Percentiles rank a stretch among this genome's conserved stretches.
phyloP scores from a whole-genome alignment of 1,139 yeast genomes.

The Kurtzmaniella natalensis region DNA sequence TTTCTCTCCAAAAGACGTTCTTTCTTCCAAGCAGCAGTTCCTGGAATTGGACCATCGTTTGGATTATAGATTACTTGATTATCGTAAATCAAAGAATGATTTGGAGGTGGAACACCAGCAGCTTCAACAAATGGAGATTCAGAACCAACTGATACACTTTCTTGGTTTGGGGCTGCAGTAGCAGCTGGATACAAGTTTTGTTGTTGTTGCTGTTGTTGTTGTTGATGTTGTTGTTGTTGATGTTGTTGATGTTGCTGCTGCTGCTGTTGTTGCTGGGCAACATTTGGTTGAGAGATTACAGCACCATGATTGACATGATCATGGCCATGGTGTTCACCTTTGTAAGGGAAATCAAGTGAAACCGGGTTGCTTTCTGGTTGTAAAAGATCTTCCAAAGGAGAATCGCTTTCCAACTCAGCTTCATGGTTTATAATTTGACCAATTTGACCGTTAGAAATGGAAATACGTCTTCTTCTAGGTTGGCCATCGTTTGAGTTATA shows the following conservation, averaged over 20 bases:
- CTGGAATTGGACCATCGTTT: conserved; percentile 65
- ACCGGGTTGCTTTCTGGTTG: conserved; percentile 1
- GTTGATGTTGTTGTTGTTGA: conserved; percentile 9
- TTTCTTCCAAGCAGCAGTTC: conserved; percentile 76
- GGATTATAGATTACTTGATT: conserved; percentile 64
- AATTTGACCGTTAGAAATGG: conserved; percentile 77
- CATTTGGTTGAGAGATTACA: conserved; percentile 3
- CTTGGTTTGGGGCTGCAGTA: conserved; percentile 5
- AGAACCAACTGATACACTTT: too few relatives aligned
- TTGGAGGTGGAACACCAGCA: conserved; percentile 52
- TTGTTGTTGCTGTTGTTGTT: conserved; percentile 9
- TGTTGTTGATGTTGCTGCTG: conserved; percentile 11
- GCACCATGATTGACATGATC: conserved; percentile 5
- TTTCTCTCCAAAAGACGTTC: conserved; percentile 66
- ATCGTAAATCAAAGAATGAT: conserved; percentile 51
- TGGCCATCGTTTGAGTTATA: conserved; percentile 36
- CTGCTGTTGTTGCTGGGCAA: conserved; percentile 8
- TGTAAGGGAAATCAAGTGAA: not conserved
- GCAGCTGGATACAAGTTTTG: conserved; percentile 7
- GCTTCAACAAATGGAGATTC: conserved; percentile 9
- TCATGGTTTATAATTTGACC: conserved; percentile 59
- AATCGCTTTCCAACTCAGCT: conserved; percentile 30
- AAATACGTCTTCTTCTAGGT: conserved; percentile 56
- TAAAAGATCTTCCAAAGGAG: conserved; percentile 14
- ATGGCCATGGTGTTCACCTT: conserved; percentile 2